Conservation (phyloP, 2,329 filamentous ascomycete genomes). For the Aureobasidium sp. region DNA sequence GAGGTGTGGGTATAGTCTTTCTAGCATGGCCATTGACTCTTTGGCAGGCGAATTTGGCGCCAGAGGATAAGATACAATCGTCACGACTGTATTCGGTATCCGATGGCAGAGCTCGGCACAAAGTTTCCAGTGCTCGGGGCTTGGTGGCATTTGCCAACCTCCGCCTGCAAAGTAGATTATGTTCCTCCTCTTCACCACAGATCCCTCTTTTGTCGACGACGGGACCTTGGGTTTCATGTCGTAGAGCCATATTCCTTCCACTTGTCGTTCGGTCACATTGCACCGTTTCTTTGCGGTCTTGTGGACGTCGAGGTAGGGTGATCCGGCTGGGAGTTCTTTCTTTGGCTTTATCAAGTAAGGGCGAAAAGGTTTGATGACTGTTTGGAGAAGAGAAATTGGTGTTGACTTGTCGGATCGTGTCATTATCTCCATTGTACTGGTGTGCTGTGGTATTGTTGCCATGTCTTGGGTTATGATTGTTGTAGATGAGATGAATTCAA, state of each 20-base stretch:
- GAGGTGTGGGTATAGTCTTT: conserved; percentile 38
- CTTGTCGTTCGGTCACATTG: conserved; percentile 34
- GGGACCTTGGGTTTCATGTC: conserved; percentile 30
- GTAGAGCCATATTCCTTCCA: conserved; percentile 42
- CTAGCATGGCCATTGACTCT: conserved; percentile 41
- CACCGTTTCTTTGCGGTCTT: conserved; percentile 30
- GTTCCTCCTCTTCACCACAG: conserved; percentile 22
- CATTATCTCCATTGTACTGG: background rate
- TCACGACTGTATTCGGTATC: conserved; percentile 37
- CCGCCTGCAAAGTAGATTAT: conserved; percentile 53
- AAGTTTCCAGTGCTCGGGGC: conserved; percentile 47
- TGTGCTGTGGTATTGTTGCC: background rate
- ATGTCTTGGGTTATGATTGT: background rate
- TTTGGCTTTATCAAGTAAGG: conserved; percentile 30
- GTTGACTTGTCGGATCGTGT: conserved; percentile 29
- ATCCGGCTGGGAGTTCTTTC: conserved; percentile 32
- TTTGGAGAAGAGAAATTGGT: conserved; percentile 32
- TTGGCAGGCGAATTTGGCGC: conserved; percentile 48
- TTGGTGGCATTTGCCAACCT: conserved; percentile 48
- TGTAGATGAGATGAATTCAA: background rate
- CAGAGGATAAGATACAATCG: conserved; percentile 47
- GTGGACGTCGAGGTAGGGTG: conserved; percentile 32
- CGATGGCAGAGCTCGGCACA: conserved; percentile 39
- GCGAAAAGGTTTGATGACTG: conserved; percentile 33
- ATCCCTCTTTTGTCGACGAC: conserved; percentile 10